These are phyloP conservation scores for Taphrina wiesneri DNA, from an alignment of 1,139 yeast species.

Conservation along the genomic window DNA sequence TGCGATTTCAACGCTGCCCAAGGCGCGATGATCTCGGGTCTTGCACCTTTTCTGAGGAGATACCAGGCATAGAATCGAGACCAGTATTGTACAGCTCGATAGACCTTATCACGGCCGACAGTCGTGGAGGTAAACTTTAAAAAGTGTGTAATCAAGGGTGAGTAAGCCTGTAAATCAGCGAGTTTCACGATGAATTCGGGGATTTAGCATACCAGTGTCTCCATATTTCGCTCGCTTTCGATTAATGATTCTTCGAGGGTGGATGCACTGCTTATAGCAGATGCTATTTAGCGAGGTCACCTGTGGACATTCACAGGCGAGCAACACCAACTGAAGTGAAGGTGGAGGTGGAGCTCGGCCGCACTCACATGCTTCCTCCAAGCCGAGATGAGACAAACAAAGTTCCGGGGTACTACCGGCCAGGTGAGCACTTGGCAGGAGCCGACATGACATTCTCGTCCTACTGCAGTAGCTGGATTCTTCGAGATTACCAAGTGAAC, in stretches of 20 bases:
- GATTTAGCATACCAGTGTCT: not conserved
- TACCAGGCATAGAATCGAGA: conserved; percentile 70
- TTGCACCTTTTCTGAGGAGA: conserved; percentile 61
- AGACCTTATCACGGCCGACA: conserved; percentile 71
- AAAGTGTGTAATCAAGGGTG: conserved; percentile 30
- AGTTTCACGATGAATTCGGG: not conserved
- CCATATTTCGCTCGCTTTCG: not conserved
- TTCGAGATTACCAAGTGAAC: no score
- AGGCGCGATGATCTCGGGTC: conserved; percentile 54
- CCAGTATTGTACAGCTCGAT: conserved; percentile 79
- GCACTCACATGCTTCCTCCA: not conserved
- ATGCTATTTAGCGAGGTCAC: not conserved
- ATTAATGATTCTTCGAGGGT: not conserved
- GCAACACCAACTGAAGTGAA: not conserved
- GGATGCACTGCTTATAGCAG: no score
- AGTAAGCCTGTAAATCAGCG: conserved; percentile 14
- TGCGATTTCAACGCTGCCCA: conserved; percentile 59
- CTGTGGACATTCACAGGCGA: not conserved
- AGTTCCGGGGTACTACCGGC: no score
- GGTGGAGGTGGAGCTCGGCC: conserved; percentile 1
- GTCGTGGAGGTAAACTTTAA: conserved; percentile 46
- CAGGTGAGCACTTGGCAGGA: no score
- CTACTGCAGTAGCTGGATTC: no score
- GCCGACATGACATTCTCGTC: no score
- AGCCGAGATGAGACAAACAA: not conserved